phyloP scores from a whole-genome alignment of 805 yeast genomes.

The Candida ficus region DNA sequence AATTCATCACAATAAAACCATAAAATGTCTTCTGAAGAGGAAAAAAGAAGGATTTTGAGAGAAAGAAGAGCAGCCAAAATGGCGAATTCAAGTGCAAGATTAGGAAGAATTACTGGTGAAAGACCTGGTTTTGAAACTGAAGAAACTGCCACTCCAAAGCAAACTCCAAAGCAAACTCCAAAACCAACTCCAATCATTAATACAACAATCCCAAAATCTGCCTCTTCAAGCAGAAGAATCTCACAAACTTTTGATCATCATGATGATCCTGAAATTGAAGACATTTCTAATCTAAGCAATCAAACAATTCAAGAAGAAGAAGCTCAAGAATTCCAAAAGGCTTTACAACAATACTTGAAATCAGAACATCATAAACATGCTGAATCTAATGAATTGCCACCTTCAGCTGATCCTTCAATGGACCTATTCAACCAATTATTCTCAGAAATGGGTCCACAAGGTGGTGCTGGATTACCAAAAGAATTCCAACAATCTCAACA shows the following conservation, averaged over 20 bases:
- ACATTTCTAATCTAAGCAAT: slow-evolving; percentile 8
- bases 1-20: background rate
- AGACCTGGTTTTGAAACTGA: slow-evolving; percentile 7
- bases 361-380: slow-evolving; percentile 14
- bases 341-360: slow-evolving; percentile 16
- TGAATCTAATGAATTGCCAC: background rate
- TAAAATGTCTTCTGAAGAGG: slow-evolving; percentile 17
- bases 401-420: slow-evolving; percentile 15
- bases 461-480: background rate
- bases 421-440: slow-evolving; percentile 11
- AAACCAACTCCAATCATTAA: background rate
- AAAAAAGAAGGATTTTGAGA: slow-evolving; percentile 22
- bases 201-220: background rate
- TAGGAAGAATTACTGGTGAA: slow-evolving; percentile 24
- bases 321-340: slow-evolving; percentile 19
- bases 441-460: slow-evolving; percentile 7
- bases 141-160: background rate
- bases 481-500: background rate
- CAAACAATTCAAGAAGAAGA: slow-evolving; percentile 6
- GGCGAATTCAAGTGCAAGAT: slow-evolving; percentile 16
- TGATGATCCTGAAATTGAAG: slow-evolving; percentile 16
- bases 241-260: slow-evolving; percentile 14
- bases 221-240: slow-evolving; percentile 11
- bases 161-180: background rate
- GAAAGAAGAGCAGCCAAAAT: slow-evolving; percentile 26